Evolutionary conservation across 2,329 filamentous ascomycete genomes (phyloP), one percentile per base, ranked within the genome.

Genomic region (Pestalotiopsis sp.): DNA sequence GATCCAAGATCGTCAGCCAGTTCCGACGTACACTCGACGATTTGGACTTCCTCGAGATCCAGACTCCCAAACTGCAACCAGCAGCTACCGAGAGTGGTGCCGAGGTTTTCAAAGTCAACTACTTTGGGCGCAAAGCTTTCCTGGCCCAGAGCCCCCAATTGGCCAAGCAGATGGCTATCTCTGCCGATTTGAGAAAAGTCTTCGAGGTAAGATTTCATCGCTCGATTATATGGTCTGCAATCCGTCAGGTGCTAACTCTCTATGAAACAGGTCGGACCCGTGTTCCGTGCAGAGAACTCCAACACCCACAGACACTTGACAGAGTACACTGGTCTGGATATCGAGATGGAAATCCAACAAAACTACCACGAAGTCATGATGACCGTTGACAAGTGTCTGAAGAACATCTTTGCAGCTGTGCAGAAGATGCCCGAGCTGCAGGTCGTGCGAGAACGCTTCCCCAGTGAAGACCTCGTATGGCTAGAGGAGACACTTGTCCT

Each of bases 261-360:
- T 20, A 52, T 58, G 17, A 20, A 39, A 2, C 12, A 79, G 78
- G 91, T 96, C 72, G 94, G 94, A 17, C 91, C 93, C 2, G 94
- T 98, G 6, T 98, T 98, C 86, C 90, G 95, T 73, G 95, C 95
- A 0, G 95, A 98, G 79, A 97, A 98, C 83, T 97, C 93, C 77
- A 98, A 98, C 80, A 98, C 95, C 0, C 95, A 97, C 76, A 91
- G 95, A 49, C 95, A 98, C 79, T 85, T 98, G 85, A 97, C 95
- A 0, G 95, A 98, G 79, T 98, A 97, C 78, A 98, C 94, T 4
- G 95, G 95, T 67, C 85, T 98, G 38, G 95, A 98, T 85, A 81
- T 98, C 20, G 95, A 98, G 78, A 98, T 98, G 95, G 88, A 91
- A 3, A 94, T 98, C 71, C 91, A 94, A 64, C 90, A 93, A 74